These are phyloP conservation scores for Calonectria pauciramosa DNA, from an alignment of 2,329 filamentous ascomycete species.

Conservation along the genomic window DNA sequence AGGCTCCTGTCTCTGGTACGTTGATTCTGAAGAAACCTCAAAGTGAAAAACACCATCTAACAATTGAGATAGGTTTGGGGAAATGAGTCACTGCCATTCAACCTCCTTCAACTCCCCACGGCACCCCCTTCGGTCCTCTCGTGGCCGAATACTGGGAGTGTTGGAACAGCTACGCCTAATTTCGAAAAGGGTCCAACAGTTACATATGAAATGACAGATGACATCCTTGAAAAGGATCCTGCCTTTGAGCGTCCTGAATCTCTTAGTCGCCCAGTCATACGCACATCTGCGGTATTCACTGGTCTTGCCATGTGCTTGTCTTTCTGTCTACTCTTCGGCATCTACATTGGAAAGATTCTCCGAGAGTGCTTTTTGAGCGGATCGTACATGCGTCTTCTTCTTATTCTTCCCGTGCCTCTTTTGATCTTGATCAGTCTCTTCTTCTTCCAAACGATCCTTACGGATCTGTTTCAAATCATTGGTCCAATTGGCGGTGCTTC, in stretches of 20 bases:
- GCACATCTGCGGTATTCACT: constrained; percentile 45
- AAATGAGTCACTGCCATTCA: constrained; percentile 13
- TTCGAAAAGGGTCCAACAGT: constrained; percentile 4
- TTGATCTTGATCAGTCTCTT: constrained; percentile 52
- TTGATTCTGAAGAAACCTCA: not conserved
- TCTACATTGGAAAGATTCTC: constrained; percentile 53
- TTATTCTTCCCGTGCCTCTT: constrained; percentile 52
- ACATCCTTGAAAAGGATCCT: constrained; percentile 14
- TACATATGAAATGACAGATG: constrained; percentile 4
- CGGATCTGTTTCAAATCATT: constrained; percentile 59
- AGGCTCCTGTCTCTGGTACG: constrained; percentile 11
- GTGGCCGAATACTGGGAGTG: constrained; percentile 11
- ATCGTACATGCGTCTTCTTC: constrained; percentile 53
- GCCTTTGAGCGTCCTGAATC: constrained; percentile 12
- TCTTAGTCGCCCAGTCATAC: constrained; percentile 1
- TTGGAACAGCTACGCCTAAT: not conserved
- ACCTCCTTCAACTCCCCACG: constrained; percentile 15
- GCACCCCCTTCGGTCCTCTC: constrained; percentile 3
- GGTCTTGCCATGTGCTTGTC: constrained; percentile 54
- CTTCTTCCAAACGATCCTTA: constrained; percentile 60
- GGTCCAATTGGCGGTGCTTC: constrained; percentile 61
- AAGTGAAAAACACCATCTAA: not conserved
- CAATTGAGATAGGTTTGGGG: not conserved
- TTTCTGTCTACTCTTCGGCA: constrained; percentile 55
- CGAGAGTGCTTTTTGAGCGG: constrained; percentile 55